Conservation (phyloP, 2,329 filamentous ascomycete genomes). For the Ophiostoma triangulosporum region DNA sequence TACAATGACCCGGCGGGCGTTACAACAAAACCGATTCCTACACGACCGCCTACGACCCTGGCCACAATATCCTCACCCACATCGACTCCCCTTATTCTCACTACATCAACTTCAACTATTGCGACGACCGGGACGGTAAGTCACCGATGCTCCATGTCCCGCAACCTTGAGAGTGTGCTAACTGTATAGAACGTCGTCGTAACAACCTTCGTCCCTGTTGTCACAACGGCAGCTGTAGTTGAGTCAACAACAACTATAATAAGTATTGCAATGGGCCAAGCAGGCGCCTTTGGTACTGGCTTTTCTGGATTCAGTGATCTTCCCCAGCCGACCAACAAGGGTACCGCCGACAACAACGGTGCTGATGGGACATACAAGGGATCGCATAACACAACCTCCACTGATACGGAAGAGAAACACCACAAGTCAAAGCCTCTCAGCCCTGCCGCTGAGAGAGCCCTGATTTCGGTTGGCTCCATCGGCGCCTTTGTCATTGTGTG, state of each 20-base stretch:
- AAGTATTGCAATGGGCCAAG: background rate
- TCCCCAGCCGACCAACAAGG: background rate
- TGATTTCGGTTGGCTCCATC: constrained; percentile 24
- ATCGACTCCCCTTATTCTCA: background rate
- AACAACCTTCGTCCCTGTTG: constrained; percentile 4
- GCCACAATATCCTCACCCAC: background rate
- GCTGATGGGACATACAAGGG: background rate
- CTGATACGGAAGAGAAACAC: background rate
- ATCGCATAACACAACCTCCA: background rate
- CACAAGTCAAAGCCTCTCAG: constrained; percentile 8
- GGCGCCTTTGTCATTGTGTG: constrained; percentile 31
- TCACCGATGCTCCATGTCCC: too few relatives aligned
- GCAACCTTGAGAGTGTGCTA: too few relatives aligned
- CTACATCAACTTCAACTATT: background rate
- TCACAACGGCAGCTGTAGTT: constrained; percentile 2
- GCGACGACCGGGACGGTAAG: background rate
- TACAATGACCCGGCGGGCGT: background rate
- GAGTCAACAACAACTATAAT: background rate
- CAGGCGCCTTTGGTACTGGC: background rate
- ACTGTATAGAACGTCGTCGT: constrained; percentile 2
- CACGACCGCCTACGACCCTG: background rate
- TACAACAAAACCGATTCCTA: background rate
- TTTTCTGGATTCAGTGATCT: background rate
- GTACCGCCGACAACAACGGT: background rate
- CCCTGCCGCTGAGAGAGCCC: constrained; percentile 18